These are phyloP conservation scores for Cryphonectria carpinicola DNA, from an alignment of 2,329 filamentous ascomycete species.

Conservation along the genomic window DNA sequence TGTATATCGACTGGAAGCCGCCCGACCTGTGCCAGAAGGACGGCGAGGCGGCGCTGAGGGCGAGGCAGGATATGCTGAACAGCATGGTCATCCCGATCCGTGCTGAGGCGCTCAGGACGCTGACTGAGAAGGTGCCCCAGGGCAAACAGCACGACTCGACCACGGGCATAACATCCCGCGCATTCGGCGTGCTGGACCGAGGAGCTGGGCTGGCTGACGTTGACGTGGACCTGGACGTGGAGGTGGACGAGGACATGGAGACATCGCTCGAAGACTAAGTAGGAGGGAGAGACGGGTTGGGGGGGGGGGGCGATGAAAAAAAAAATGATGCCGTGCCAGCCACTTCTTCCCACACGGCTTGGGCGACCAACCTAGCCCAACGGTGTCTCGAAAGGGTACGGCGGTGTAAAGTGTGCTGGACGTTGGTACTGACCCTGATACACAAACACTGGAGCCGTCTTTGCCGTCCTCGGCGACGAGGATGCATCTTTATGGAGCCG, in stretches of 20 bases:
- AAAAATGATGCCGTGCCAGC: background rate
- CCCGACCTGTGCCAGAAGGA: constrained; percentile 27
- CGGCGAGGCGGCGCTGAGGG: constrained; percentile 29
- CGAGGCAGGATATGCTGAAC: constrained; percentile 12
- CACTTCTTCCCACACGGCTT: background rate
- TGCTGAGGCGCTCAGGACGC: constrained; percentile 15
- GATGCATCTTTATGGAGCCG: background rate
- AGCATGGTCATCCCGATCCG: constrained; percentile 9
- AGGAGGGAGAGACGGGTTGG: background rate
- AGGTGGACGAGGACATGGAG: constrained; percentile 1
- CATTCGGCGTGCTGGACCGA: background rate
- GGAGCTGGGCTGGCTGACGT: background rate
- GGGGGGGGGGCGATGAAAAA: background rate
- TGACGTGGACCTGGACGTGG: background rate
- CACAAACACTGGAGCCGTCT: background rate
- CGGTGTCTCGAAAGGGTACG: background rate
- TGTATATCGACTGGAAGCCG: constrained; percentile 32
- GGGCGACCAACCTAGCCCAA: background rate
- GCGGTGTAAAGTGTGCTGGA: background rate
- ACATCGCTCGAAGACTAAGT: constrained; percentile 1
- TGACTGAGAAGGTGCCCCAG: constrained; percentile 12
- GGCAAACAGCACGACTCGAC: constrained; percentile 19
- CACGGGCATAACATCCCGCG: constrained; percentile 8
- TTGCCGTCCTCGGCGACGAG: background rate
- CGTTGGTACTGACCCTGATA: background rate